Conservation (phyloP, 2,329 filamentous ascomycete genomes). For the Pyricularia sp. region DNA sequence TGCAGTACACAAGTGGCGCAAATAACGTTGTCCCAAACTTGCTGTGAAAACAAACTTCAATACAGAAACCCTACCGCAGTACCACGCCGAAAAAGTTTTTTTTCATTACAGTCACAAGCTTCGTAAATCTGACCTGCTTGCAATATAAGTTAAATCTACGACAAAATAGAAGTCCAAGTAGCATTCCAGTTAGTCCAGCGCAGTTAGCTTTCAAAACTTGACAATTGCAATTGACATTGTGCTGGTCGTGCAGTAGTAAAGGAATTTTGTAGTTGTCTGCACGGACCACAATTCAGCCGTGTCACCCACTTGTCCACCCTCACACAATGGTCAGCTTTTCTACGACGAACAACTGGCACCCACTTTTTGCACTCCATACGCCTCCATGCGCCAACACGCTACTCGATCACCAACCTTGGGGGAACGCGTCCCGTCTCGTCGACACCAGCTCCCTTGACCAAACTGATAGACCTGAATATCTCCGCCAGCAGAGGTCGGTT, state of each 20-base stretch:
- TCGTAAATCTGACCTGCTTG: neutral
- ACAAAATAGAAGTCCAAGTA: neutral
- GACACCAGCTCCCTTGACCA: neutral
- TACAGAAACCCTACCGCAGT: neutral
- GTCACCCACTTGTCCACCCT: neutral
- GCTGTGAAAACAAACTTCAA: neutral
- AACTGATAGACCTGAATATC: neutral
- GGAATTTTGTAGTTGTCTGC: neutral
- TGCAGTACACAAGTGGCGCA: neutral
- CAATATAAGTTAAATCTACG: neutral
- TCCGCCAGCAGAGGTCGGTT: neutral
- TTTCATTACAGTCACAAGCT: neutral
- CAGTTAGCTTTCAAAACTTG: neutral
- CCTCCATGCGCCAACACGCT: slow-evolving; percentile 2
- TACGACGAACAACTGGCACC: neutral
- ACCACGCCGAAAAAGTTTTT: neutral
- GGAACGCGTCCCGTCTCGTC: slow-evolving; percentile 1
- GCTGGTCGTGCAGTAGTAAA: neutral
- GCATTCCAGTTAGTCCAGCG: too few relatives aligned
- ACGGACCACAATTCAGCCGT: slow-evolving; percentile 2
- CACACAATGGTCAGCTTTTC: neutral
- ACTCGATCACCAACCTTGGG: slow-evolving; percentile 1
- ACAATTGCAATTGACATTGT: neutral
- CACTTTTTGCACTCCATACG: slow-evolving; percentile 2
- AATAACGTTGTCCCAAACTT: neutral